These are phyloP conservation scores for Ambrosia trifida DNA, from an alignment of 129 eudicot genomes.

Conservation along the genomic window DNA sequence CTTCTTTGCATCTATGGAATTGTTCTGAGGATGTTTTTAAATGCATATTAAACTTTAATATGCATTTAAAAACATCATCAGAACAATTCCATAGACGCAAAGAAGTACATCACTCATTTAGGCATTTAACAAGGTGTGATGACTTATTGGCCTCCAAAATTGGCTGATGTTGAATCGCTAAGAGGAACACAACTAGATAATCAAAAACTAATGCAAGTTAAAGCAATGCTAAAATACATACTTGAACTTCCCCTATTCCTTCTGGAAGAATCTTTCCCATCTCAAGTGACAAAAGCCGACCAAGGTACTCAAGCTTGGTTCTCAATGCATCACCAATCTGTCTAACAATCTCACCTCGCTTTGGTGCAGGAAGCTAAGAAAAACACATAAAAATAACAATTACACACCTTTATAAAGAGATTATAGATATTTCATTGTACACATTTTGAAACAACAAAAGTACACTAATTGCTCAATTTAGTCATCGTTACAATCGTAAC, in stretches of 20 bases:
- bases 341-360: slow-evolving; percentile 93
- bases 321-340: slow-evolving; percentile 97
- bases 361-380: slow-evolving; percentile 87
- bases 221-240: slow-evolving; percentile 32
- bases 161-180: neutral
- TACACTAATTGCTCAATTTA: neutral
- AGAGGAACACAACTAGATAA: neutral
- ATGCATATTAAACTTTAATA: neutral
- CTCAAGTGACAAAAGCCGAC: slow-evolving; percentile 90
- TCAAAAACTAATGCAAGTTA: slow-evolving; percentile 2
- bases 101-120: slow-evolving; percentile 4
- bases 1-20: slow-evolving; percentile 9
- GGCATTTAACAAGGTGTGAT: neutral
- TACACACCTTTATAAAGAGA: slow-evolving; percentile 9
- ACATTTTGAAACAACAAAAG: neutral
- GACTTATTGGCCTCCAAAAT: neutral
- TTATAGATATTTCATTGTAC: neutral
- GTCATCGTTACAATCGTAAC: neutral
- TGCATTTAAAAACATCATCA: neutral
- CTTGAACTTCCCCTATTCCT: slow-evolving; percentile 99
- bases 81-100: neutral
- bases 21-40: neutral
- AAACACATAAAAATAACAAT: slow-evolving; percentile 2
- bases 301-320: slow-evolving; percentile 76
- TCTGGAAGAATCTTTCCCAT: slow-evolving; percentile 98